These are phyloP conservation scores for Fraxinus anomala DNA, from an alignment of 257 asterid species.

Conservation along the genomic window DNA sequence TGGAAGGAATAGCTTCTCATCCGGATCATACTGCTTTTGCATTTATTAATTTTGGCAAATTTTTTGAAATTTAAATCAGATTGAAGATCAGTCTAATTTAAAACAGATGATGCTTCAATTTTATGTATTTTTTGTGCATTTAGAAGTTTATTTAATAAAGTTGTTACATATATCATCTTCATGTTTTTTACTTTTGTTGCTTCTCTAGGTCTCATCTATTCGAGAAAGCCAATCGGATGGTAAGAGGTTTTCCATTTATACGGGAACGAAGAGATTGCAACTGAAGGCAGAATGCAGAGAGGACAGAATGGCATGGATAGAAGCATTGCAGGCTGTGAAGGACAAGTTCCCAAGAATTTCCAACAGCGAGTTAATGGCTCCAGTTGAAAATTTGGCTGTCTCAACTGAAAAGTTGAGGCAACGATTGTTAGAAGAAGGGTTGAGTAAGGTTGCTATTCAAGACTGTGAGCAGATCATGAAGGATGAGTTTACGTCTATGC, in stretches of 20 bases:
- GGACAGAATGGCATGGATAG: conserved; percentile 77
- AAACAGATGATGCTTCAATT: no score
- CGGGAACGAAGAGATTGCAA: conserved; percentile 94
- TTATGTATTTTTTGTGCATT: background rate
- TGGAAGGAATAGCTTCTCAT: no score
- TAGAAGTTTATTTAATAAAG: background rate
- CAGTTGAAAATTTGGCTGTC: conserved; percentile 55
- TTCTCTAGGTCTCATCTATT: conserved; percentile 76
- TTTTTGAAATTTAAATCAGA: no score
- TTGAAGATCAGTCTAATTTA: no score
- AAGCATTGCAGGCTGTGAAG: conserved; percentile 83
- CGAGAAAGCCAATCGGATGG: conserved; percentile 88
- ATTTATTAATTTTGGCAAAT: no score
- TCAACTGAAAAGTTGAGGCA: conserved; percentile 81
- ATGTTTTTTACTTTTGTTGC: background rate
- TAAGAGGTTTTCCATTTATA: conserved; percentile 81
- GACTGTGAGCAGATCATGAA: conserved; percentile 83
- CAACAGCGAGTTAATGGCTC: conserved; percentile 90
- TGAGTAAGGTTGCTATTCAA: conserved; percentile 65
- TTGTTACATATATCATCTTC: background rate
- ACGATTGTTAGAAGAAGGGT: conserved; percentile 73
- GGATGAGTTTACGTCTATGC: conserved; percentile 74
- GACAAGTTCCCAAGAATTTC: conserved; percentile 93
- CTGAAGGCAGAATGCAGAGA: conserved; percentile 83
- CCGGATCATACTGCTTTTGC: no score